These are phyloP conservation scores for Musa schizocarpa DNA, from an alignment of 176 grass and related monocot species.

Conservation along the genomic window DNA sequence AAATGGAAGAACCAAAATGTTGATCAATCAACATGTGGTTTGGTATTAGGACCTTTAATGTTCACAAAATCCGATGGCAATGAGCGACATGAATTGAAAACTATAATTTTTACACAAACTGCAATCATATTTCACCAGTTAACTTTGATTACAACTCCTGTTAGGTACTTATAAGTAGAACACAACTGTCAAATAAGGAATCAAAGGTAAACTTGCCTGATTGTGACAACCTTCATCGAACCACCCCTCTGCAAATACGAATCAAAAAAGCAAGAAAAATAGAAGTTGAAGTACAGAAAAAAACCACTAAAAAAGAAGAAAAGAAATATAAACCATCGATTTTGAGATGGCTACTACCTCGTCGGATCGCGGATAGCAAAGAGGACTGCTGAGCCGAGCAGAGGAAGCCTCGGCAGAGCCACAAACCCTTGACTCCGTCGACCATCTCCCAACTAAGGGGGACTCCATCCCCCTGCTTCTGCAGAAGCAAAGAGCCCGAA, in stretches of 20 bases:
- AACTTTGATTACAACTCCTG: background rate
- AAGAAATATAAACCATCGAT: background rate
- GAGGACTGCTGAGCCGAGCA: conserved; percentile 27
- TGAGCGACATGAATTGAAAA: no score
- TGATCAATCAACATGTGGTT: background rate
- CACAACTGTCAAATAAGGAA: background rate
- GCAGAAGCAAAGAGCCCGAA: background rate
- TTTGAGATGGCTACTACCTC: conserved; percentile 20
- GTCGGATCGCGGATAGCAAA: conserved; percentile 35
- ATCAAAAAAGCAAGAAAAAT: background rate
- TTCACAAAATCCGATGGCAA: background rate
- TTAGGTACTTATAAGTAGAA: background rate
- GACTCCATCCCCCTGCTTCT: background rate
- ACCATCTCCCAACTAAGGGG: conserved; percentile 35
- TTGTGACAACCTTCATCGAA: conserved; percentile 51
- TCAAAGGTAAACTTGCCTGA: conserved; percentile 37
- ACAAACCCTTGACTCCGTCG: conserved; percentile 34
- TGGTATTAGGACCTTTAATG: background rate
- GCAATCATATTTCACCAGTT: background rate
- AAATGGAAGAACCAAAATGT: background rate
- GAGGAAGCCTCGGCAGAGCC: conserved; percentile 49
- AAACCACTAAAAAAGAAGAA: background rate
- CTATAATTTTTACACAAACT: background rate
- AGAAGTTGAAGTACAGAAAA: background rate
- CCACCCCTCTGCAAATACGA: conserved; percentile 69